These are phyloP conservation scores for Penicillium sp. DNA, from an alignment of 2,329 filamentous ascomycete species.

Conservation along the genomic window DNA sequence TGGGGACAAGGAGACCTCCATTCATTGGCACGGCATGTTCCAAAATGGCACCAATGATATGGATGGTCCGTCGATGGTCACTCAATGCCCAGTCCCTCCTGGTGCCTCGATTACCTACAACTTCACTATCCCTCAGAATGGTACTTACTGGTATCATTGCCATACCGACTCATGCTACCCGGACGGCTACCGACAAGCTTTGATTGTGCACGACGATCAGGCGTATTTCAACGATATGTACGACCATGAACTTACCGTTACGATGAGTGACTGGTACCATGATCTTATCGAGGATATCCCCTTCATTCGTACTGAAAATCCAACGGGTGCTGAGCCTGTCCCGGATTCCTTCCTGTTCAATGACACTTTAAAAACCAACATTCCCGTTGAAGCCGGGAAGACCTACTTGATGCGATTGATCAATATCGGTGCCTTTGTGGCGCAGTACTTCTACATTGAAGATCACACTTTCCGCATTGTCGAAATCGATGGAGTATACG, in stretches of 20 bases:
- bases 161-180: slow-evolving; percentile 2
- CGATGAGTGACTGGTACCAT: slow-evolving; percentile 4
- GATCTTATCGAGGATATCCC: neutral
- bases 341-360: slow-evolving; percentile 62
- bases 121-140: neutral
- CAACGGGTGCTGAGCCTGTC: slow-evolving; percentile 53
- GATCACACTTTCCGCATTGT: slow-evolving; percentile 57
- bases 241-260: neutral
- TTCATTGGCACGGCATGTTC: slow-evolving; percentile 72
- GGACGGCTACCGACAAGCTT: neutral
- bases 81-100: slow-evolving; percentile 59
- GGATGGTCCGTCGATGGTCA: slow-evolving; percentile 62
- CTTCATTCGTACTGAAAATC: slow-evolving; percentile 45
- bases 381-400: slow-evolving; percentile 32
- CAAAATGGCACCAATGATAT: slow-evolving; percentile 67
- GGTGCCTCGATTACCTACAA: slow-evolving; percentile 36
- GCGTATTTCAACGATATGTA: neutral
- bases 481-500: slow-evolving; percentile 65
- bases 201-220: neutral
- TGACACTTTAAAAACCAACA: slow-evolving; percentile 53
- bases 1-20: slow-evolving; percentile 53
- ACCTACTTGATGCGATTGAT: slow-evolving; percentile 60
- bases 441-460: slow-evolving; percentile 45
- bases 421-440: slow-evolving; percentile 36
- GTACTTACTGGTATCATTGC: slow-evolving; percentile 3